Conservation (phyloP, 1,284 basidiomycete species). For the Ustilago cynodontis region DNA sequence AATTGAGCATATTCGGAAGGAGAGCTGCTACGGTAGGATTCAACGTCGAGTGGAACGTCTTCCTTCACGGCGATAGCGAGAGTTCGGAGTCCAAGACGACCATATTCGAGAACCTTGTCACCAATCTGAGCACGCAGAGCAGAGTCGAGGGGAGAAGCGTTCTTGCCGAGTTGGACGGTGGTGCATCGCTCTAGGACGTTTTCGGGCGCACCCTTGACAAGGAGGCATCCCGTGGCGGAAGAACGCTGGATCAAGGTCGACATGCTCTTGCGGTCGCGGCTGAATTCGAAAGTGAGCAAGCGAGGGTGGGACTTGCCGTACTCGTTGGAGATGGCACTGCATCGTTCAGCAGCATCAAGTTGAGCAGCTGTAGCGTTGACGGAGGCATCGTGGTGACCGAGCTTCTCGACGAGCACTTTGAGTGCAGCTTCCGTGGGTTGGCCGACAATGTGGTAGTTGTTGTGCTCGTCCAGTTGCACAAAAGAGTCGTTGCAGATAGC, state of each 20-base stretch:
- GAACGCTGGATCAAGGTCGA: slow-evolving; percentile 81
- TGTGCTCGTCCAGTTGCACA: slow-evolving; percentile 75
- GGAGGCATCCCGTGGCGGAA: slow-evolving; percentile 74
- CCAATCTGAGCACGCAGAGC: slow-evolving; percentile 76
- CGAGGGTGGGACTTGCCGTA: slow-evolving; percentile 83
- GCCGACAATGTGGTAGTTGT: slow-evolving; percentile 84
- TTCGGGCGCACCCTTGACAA: slow-evolving; percentile 97
- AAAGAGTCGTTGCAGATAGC: slow-evolving; percentile 68
- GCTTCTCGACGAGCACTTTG: slow-evolving; percentile 83
- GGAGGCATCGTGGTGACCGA: slow-evolving; percentile 72
- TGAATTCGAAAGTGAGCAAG: slow-evolving; percentile 94
- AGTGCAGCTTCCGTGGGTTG: slow-evolving; percentile 83
- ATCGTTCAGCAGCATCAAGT: slow-evolving; percentile 77
- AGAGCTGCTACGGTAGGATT: slow-evolving; percentile 71
- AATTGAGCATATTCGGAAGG: slow-evolving; percentile 86
- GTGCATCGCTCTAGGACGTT: slow-evolving; percentile 89
- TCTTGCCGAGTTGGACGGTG: slow-evolving; percentile 75
- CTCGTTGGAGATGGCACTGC: slow-evolving; percentile 82
- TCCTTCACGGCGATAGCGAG: slow-evolving; percentile 91
- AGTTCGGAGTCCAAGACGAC: slow-evolving; percentile 84
- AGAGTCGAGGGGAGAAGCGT: slow-evolving; percentile 72
- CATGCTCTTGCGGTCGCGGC: slow-evolving; percentile 98
- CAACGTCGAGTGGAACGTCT: slow-evolving; percentile 76
- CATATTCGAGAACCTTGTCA: slow-evolving; percentile 79
- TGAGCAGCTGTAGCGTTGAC: slow-evolving; percentile 75